Evolutionary conservation across 1,284 basidiomycete species (phyloP).

Genomic region (Gymnopus androsaceus): DNA sequence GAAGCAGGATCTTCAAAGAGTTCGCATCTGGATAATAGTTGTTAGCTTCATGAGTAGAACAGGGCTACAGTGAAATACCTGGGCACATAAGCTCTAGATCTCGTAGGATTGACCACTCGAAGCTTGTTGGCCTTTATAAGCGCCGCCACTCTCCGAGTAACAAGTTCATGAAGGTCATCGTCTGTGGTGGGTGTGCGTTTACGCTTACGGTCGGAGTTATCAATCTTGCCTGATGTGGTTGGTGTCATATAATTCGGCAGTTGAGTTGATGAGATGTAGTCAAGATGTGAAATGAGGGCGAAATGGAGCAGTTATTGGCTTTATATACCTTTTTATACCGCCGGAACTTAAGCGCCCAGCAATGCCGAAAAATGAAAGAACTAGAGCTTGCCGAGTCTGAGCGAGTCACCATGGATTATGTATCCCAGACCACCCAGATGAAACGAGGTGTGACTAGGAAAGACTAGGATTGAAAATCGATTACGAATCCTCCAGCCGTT

Average conservation of each 20-base stretch:
- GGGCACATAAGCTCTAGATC: conserved; percentile 28
- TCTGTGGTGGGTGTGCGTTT: neutral
- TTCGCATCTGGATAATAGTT: conserved; percentile 49
- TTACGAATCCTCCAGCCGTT: too few relatives aligned
- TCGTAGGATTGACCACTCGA: conserved; percentile 1
- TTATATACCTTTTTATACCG: too few relatives aligned
- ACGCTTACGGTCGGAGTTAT: too few relatives aligned
- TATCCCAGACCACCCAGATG: neutral
- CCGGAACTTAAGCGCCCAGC: too few relatives aligned
- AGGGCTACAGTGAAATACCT: too few relatives aligned
- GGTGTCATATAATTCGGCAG: too few relatives aligned
- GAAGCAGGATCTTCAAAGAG: conserved; percentile 48
- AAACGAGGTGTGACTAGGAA: neutral
- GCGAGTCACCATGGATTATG: too few relatives aligned
- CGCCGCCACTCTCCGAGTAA: neutral
- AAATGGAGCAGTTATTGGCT: too few relatives aligned
- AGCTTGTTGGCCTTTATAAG: neutral
- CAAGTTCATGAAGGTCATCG: neutral
- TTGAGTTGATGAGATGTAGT: neutral
- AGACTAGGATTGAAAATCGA: neutral
- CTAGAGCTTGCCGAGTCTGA: too few relatives aligned
- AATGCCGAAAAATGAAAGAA: too few relatives aligned
- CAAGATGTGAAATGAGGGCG: too few relatives aligned
- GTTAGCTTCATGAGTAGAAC: too few relatives aligned
- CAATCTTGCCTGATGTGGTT: neutral